A percentile compares a stretch with the other conserved stretches of the same genome.
phyloP scores from a whole-genome alignment of 1,139 yeast species.

The Kurtzmaniella natalensis region DNA sequence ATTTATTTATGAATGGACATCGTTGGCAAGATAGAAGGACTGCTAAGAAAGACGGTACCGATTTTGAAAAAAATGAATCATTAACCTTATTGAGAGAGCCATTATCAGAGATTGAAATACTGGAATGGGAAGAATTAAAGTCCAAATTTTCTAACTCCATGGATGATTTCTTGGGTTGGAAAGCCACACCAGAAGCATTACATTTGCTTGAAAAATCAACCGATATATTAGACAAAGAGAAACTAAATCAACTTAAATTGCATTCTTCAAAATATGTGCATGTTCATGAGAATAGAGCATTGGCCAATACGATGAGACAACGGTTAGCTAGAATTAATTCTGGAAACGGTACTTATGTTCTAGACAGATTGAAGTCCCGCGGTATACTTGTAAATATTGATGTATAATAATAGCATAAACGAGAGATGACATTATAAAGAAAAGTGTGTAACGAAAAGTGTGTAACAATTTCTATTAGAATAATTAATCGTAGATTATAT shows the following conservation, averaged over 20 bases:
- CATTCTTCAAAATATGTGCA: slow-evolving; percentile 4
- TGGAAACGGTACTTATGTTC: slow-evolving; percentile 17
- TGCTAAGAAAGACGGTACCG: neutral
- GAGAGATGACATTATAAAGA: no score
- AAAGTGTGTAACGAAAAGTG: neutral
- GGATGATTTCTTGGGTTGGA: neutral
- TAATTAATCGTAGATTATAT: no score
- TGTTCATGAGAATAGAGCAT: slow-evolving; percentile 7
- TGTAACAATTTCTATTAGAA: neutral
- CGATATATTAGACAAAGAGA: neutral
- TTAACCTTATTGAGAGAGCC: slow-evolving; percentile 7
- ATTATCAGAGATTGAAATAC: slow-evolving; percentile 12
- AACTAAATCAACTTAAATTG: neutral
- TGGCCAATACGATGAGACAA: slow-evolving; percentile 3
- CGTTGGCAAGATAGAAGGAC: slow-evolving; percentile 4
- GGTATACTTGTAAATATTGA: slow-evolving; percentile 8
- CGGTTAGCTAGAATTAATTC: slow-evolving; percentile 7
- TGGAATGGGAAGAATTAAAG: slow-evolving; percentile 14
- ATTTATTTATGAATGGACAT: slow-evolving; percentile 11
- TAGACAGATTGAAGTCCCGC: slow-evolving; percentile 16
- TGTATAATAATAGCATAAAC: slow-evolving; percentile 1
- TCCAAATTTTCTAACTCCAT: neutral
- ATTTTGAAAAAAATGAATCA: neutral
- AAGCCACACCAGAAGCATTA: neutral
- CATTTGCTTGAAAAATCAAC: neutral